Base-by-base conservation (phyloP, 1,139 yeast genomes). In the Magnusiomyces clavatus region DNA sequence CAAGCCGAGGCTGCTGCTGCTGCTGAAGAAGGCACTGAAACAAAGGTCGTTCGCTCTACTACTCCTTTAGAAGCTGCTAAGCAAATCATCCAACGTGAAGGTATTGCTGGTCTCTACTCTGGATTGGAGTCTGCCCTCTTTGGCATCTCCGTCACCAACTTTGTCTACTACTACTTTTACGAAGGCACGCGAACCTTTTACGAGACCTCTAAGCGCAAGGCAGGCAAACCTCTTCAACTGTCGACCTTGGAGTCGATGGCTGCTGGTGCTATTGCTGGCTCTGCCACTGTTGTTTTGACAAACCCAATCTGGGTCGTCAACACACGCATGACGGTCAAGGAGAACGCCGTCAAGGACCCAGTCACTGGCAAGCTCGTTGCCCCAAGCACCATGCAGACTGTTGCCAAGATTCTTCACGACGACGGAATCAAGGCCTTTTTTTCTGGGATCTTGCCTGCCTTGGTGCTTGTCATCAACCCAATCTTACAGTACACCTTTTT, bases 261-360 rank as follows among this genome's bases (percentile, higher is more conserved):
- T 3, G 83, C 90, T 2, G 96, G 96, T 16, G 85, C 94, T 1
- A 74, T 86, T 61, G 95, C 97, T 1, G 97, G 97, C 0, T 78
- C 90, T 8, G 78, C 89, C 44, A 88, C 97, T 2, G 86, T 90
- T 54, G 73, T 86, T 20, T 77, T 85, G 16, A 83, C 96, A n/a
- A 90, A 90, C 69, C 97, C 97, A 38, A 82, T 89, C 61, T 89
- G 97, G 97, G 95, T 88, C 40, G 94, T 92, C 52, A 88, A 88
- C 65, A 88, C 96, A 1, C 76, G 96, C 69, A 82, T 85, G 83
- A 85, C 95, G 4, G 84, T 77, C 39, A 62, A 65, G 47, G 72
- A 69, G 64, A 56, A 64, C 51, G 61, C 74, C 41, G 69, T 72
- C 58, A 70, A 71, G 56, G 65, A 59, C 66, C 58, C 65, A 69